Evolutionary conservation across 1,284 basidiomycete genomes (phyloP).

Genomic region (Paramarasmius palmivorus): DNA sequence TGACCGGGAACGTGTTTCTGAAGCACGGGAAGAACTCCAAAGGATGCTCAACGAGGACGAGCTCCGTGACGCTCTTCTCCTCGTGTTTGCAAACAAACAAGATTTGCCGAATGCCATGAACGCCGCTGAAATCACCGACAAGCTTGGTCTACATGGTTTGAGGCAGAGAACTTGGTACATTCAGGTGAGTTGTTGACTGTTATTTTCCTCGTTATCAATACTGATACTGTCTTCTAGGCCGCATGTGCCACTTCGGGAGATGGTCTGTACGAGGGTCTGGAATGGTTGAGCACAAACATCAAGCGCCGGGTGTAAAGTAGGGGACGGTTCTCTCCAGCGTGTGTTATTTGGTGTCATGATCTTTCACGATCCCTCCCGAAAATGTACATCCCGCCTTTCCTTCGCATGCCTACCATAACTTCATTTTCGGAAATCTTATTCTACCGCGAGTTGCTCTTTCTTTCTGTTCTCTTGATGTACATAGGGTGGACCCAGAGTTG

Average conservation of each 20-base stretch:
- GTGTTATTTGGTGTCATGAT: constrained; percentile 44
- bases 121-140: constrained; percentile 99
- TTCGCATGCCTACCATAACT: constrained; percentile 31
- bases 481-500: constrained; percentile 9
- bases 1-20: constrained; percentile 98
- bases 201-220: constrained; percentile 17
- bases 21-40: constrained; percentile 99
- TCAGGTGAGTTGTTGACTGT: constrained; percentile 63
- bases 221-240: constrained; percentile 52
- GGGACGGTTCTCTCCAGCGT: constrained; percentile 34
- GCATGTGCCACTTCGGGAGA: constrained; percentile 99
- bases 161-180: constrained; percentile 99
- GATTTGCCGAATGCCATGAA: constrained; percentile 99
- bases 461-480: constrained; percentile 15
- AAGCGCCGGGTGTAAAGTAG: constrained; percentile 71
- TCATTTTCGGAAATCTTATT: constrained; percentile 21
- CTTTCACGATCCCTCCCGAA: constrained; percentile 47
- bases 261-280: constrained; percentile 97
- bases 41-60: constrained; percentile 99
- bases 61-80: constrained; percentile 95
- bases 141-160: constrained; percentile 96
- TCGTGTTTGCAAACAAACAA: constrained; percentile 99
- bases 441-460: not conserved
- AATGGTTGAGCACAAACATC: constrained; percentile 92
- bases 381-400: constrained; percentile 38